A percentile compares a stretch with the other conserved stretches of the same genome.
Evolutionary conservation across 2,329 filamentous ascomycete genomes (phyloP).

Genomic region (Alternaria sp.): DNA sequence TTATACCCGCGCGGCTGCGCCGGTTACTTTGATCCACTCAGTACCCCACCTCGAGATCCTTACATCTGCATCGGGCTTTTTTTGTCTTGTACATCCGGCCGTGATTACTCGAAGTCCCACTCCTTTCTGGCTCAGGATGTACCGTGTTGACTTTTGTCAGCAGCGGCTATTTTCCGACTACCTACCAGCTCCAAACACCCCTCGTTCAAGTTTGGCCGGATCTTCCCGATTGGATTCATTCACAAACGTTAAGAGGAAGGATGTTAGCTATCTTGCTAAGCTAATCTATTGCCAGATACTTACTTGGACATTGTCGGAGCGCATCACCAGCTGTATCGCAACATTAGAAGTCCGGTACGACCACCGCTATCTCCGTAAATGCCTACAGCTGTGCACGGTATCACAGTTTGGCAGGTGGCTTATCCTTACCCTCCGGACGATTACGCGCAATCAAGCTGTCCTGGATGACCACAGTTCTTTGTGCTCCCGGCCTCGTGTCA

Average conservation of each 20-base stretch:
- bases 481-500: conserved; percentile 20
- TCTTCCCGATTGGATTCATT: conserved; percentile 4
- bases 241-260: not conserved
- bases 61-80: conserved; percentile 17
- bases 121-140: not conserved
- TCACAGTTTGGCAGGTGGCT: not conserved
- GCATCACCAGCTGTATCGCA: not conserved
- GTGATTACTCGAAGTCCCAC: not conserved
- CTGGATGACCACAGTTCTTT: conserved; percentile 29
- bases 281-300: not conserved
- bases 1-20: conserved; percentile 16
- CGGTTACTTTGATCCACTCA: conserved; percentile 2
- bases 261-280: not conserved
- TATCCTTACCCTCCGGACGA: not conserved
- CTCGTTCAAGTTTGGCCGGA: not conserved
- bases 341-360: not conserved
- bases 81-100: not conserved
- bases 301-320: not conserved
- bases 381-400: not conserved
- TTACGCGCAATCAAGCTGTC: conserved; percentile 29
- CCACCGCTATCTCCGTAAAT: not conserved
- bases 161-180: not conserved
- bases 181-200: not conserved
- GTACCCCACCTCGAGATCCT: conserved; percentile 29
- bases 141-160: not conserved